Evolutionary conservation across 2,329 filamentous ascomycete genomes (phyloP), one percentile per base, ranked within the genome.

Genomic region (Sporothrix dimorphospora): DNA sequence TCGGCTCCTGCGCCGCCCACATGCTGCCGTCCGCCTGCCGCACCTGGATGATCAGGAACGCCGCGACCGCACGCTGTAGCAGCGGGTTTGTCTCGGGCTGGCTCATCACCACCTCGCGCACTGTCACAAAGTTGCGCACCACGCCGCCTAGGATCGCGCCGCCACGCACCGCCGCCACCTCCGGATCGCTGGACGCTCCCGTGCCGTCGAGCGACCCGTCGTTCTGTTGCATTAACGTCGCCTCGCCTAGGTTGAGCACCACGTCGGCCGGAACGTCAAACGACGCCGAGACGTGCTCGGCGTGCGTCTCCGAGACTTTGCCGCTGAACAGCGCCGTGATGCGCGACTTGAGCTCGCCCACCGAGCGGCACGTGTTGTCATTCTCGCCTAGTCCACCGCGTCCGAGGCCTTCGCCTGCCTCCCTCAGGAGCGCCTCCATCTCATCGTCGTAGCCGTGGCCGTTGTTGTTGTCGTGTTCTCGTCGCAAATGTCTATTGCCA

Each of bases 11-110:
- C 38, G 85, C 78, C 2, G 76, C 77, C 87, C 87, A 89, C 0
- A 78, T 78, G 74, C 86, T 86, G 16, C 80, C 80, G 73, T 89
- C 87, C 3, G 82, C 80, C 8, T 78, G 77, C 30, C 83, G 79
- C 16, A 89, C 75, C 2, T 80, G 79, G 12, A 76, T 77, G 42
- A 85, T 79, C 73, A 90, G 84, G 69, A 85, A 81, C 74, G 83
- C 84, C 9, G 85, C 83, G 40, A 88, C 82, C 1, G 82, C 80
- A 71, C 80, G 82, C 76, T 89, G 88, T 45, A 85, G 78, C 0
- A 79, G 77, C 0, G 86, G 85, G 71, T 87, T 81, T 68, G 21
- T 4, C 51, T 53, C 68, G 30, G 47, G 65, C 57, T 73, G 72
- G 69, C 24, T 59, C 21, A 71, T 42, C 11, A 73, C 72, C 38